Evolutionary conservation across 2,329 filamentous ascomycete genomes (phyloP), one percentile per base, ranked within the genome.

Genomic region (Colletotrichum musicola): DNA sequence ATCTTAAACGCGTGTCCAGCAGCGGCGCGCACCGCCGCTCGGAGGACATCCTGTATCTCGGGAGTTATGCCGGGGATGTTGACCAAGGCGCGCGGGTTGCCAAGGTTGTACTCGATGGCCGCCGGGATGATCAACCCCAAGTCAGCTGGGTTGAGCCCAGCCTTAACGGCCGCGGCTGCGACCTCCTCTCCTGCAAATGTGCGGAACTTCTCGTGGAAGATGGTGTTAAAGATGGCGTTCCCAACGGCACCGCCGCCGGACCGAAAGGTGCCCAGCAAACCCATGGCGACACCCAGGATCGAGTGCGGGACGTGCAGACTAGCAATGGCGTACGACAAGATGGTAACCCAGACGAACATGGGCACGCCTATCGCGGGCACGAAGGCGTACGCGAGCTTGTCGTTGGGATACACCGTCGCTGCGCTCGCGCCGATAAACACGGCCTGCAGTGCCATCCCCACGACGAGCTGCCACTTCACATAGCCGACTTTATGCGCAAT

Each of bases 141-240:
- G 6, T 73, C 64, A 0, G 70, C 46, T 0, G 74, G 64, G 10
- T 72, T 53, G 46, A 76, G 74, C 1, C 77, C 77, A 4, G 71
- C 72, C 5, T 56, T 53, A 7, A 77, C 38, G 22, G 78, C 79
- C 0, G 76, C 75, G 5, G 49, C 55, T 6, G 73, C 71, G 42
- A 81, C 73, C 6, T 74, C 72, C 4, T 69, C 60, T 3, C 69
- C 74, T n/a, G 72, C 73, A 40, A 71, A 78, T 53, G 76, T 63
- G 0, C 50, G 53, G 54, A 71, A 71, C 9, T 60, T 69, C 20
- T 71, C 61, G n/a, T 71, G 69, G 57, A 71, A 71, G 60, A 80
- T 76, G 7, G 76, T 76, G 16, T 73, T 73, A 73, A 79, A 80
- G 59, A 80, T 73, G 25, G 78, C 77, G 44, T 76, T 79, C 20